Base-by-base conservation (phyloP, 2,329 filamentous ascomycete genomes). In the Clonostachys solani region DNA sequence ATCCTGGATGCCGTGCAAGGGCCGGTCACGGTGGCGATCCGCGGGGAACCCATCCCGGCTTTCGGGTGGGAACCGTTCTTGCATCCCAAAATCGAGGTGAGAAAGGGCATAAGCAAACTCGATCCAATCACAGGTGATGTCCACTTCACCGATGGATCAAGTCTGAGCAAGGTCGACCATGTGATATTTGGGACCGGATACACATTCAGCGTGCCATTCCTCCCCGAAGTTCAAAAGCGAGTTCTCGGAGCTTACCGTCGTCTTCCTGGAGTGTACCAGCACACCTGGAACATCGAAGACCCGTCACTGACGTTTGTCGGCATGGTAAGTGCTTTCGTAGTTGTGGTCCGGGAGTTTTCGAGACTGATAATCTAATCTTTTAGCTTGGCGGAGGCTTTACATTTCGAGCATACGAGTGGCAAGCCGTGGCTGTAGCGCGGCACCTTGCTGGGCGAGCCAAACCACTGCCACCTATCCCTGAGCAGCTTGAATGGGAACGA, bases 341-440 rank as follows among this genome's bases (percentile, higher is more conserved):
- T 10, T 29, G 3, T 29, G 23, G 2, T 29, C 9, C 9, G 8
- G 1, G 23, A 10, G 23, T 10, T 29, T 29, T 10, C 7, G 9
- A 10, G 23, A 29, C 23, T 29, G 8, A 29, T 9, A 29, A 4
- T 29, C 8, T 9, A 4, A 29, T 29, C 8, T 29, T 9, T 18
- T 18, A 38, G 36, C 15, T 38, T 0, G 66, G 66, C 2, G 75
- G 76, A 0, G 78, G 78, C 0, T 61, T 87, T 19, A 86, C 83
- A 0, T 86, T 87, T 64, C 84, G 83, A 56, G 73, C 85, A 29
- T 85, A 84, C 47, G 83, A 86, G 62, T 86, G 80, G 79, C 83
- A 86, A 55, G 81, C 81, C 9, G 81, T 85, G 0, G 69, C 79
- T 2, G 79, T 75, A 0, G 81, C 83, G 2, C 68, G 82, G 0